Evolutionary conservation across 2,329 filamentous ascomycete species (phyloP).

Genomic region (Neospermospora avenae): DNA sequence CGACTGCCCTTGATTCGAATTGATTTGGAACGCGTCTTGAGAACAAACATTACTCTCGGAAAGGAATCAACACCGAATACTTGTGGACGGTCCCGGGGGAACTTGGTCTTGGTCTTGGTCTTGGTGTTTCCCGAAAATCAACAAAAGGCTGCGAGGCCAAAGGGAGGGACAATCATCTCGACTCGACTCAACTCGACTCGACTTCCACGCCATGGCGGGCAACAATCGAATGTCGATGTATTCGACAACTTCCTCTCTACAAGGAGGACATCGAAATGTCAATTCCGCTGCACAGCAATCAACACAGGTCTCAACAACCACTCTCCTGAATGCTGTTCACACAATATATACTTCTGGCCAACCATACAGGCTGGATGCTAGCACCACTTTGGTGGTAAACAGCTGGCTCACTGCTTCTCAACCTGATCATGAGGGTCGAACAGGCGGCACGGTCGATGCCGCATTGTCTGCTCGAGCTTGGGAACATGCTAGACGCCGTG

Average conservation of each 20-base stretch:
- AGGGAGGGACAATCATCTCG: conserved; percentile 16
- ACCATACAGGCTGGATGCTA: conserved; percentile 83
- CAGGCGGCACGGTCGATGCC: conserved; percentile 76
- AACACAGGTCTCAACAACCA: conserved; percentile 85
- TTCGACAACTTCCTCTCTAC: conserved; percentile 62
- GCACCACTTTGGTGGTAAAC: conserved; percentile 89
- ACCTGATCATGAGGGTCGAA: conserved; percentile 62
- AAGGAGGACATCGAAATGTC: conserved; percentile 48
- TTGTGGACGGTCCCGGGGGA: background rate
- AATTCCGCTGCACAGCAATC: conserved; percentile 62
- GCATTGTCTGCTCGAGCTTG: conserved; percentile 79
- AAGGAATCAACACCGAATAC: background rate
- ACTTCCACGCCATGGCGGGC: conserved; percentile 30
- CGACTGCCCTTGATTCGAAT: background rate
- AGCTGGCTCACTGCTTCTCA: conserved; percentile 86
- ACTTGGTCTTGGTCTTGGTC: background rate
- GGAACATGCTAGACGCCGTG: conserved; percentile 92
- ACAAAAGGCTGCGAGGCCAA: conserved; percentile 19
- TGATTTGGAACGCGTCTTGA: background rate
- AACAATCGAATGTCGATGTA: conserved; percentile 55
- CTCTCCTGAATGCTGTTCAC: conserved; percentile 87
- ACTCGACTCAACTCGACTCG: conserved; percentile 16
- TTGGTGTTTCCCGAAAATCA: conserved; percentile 16
- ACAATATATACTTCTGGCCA: conserved; percentile 79
- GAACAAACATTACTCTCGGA: background rate